Evolutionary conservation across 2,329 filamentous ascomycete genomes (phyloP), one percentile per base, ranked within the genome.

Genomic region (Xylariales sp.): DNA sequence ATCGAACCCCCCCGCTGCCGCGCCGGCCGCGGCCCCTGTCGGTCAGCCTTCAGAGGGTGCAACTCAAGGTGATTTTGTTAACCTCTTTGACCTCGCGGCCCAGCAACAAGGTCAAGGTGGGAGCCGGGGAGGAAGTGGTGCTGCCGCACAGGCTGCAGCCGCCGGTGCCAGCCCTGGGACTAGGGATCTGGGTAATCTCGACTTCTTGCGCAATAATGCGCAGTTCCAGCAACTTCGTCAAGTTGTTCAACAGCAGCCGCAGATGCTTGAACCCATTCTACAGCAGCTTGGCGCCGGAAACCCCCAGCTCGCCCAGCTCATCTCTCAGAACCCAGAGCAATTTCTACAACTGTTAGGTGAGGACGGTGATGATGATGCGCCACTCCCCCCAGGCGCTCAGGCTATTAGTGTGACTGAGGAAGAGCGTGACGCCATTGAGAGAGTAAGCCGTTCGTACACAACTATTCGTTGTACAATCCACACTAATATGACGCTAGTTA

Each of bases 171-270:
- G 82, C 43, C 86, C 83, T 41, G 86, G 82, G 36, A 85, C 82
- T 18, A 81, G 79, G 23, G 81, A 78, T 62, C 83, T 93, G 32
- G 91, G 91, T 32, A 97, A 94, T 77, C 88, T 99, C 66, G 95
- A 98, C 72, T 98, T 97, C 80, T 85, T 99, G 64, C 91, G 96
- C 77, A 93, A 94, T 81, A 98, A 98, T 80, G 91, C 94, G 30
- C 95, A 98, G 81, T 99, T 99, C 83, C 96, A 98, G 83, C 96
- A 99, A 82, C 88, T 99, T 68, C 92, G 96, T 71, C 94, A 97
- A 82, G 91, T 99, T 28, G 95, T 99, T 52, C 96, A 99, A 82
- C 94, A 97, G 80, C 93, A 98, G 80, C 96, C 96, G 18, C 92
- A 96, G 79, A 99, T 99, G 96, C 90, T 99, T 28, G 96, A 99